phyloP scores from a whole-genome alignment of 2,329 filamentous ascomycete species.

The Lachnellula arida region DNA sequence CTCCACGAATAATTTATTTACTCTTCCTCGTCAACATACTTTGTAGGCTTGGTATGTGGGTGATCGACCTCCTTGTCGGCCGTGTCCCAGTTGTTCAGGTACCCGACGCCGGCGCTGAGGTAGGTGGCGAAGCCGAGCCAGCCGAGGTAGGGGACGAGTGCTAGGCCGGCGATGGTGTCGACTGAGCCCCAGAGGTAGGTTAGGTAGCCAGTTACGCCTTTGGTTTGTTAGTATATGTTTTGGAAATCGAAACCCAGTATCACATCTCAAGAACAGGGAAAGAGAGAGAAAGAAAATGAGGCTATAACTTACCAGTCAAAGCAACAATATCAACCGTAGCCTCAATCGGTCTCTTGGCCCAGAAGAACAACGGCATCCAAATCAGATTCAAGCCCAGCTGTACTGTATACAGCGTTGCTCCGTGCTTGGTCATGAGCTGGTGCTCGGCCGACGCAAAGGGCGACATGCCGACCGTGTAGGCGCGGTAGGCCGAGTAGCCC shows the following conservation, averaged over 20 bases:
- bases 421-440: slow-evolving; percentile 50
- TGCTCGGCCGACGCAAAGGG: slow-evolving; percentile 34
- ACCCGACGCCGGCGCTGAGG: slow-evolving; percentile 63
- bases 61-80: slow-evolving; percentile 29
- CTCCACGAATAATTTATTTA: background rate
- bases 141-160: slow-evolving; percentile 73
- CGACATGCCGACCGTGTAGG: slow-evolving; percentile 58
- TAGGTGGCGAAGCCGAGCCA: slow-evolving; percentile 91
- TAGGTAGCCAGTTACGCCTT: slow-evolving; percentile 60
- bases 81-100: slow-evolving; percentile 65
- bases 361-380: slow-evolving; percentile 94
- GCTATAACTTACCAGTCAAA: slow-evolving; percentile 49
- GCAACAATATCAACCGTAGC: slow-evolving; percentile 72
- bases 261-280: background rate
- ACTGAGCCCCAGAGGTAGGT: slow-evolving; percentile 71
- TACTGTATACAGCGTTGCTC: slow-evolving; percentile 76
- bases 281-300: background rate
- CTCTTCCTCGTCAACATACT: slow-evolving; percentile 30
- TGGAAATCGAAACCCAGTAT: background rate
- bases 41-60: slow-evolving; percentile 24
- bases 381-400: slow-evolving; percentile 80
- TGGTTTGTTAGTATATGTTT: background rate
- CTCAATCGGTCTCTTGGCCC: slow-evolving; percentile 64
- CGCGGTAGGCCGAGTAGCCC: slow-evolving; percentile 85
- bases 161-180: slow-evolving; percentile 67